Conservation (phyloP, 176 grass and related monocot genomes). For the Sorghum bicolor region DNA sequence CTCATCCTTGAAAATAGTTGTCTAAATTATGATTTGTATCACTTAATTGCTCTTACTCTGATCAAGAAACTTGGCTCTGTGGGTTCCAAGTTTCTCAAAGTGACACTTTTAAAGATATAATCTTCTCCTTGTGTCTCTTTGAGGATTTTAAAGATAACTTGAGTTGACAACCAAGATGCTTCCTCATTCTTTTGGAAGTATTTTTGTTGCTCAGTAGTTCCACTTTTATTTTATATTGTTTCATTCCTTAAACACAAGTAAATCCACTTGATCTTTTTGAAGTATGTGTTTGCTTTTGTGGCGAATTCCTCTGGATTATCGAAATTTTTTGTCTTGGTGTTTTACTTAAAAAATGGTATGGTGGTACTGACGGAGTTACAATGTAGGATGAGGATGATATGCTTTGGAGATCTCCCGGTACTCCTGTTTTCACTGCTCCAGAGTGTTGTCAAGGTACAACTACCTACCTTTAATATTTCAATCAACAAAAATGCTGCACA, state of each 20-base stretch:
- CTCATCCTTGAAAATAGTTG: background rate
- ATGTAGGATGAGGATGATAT: slow-evolving; percentile 83
- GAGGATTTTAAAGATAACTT: slow-evolving; percentile 7
- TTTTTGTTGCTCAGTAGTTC: slow-evolving; percentile 5
- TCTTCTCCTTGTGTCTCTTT: background rate
- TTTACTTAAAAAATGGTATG: background rate
- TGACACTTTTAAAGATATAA: background rate
- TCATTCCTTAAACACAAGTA: background rate
- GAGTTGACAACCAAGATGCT: slow-evolving; percentile 3
- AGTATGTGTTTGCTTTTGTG: background rate
- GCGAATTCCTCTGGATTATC: background rate
- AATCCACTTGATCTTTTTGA: background rate
- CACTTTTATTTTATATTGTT: background rate
- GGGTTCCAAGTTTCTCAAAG: background rate
- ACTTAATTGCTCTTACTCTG: background rate
- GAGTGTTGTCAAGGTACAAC: slow-evolving; percentile 86
- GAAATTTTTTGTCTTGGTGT: background rate
- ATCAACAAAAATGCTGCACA: background rate
- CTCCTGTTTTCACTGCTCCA: slow-evolving; percentile 87
- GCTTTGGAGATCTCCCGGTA: slow-evolving; percentile 81
- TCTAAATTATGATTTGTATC: background rate
- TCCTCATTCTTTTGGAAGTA: background rate
- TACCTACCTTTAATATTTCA: background rate
- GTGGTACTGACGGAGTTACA: slow-evolving; percentile 12
- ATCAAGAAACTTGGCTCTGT: background rate